Percentiles rank a stretch among this genome's conserved stretches.
phyloP scores from a whole-genome alignment of 2,329 filamentous ascomycete genomes.

The Rhinocladiella similis region DNA sequence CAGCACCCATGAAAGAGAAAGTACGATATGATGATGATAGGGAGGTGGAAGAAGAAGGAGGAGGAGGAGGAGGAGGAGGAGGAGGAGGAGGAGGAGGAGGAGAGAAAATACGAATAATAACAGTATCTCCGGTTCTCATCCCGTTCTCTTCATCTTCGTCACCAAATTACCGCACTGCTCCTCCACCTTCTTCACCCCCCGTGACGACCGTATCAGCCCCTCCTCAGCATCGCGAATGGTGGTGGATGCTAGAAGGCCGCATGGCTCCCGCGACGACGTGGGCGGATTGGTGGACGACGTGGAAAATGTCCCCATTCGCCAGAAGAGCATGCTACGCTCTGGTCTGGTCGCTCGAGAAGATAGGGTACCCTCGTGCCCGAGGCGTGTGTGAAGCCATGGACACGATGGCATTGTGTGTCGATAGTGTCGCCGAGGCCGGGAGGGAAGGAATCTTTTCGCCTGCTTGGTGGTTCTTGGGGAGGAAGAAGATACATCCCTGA shows the following conservation, averaged over 20 bases:
- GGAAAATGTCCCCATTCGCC: constrained; percentile 18
- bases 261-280: constrained; percentile 12
- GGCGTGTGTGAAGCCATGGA: constrained; percentile 19
- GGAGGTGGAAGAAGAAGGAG: no score
- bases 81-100: no score
- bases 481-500: constrained; percentile 17
- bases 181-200: no score
- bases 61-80: no score
- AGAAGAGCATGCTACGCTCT: constrained; percentile 14
- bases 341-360: constrained; percentile 19
- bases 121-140: neutral
- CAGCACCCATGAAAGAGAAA: no score
- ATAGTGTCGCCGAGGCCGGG: constrained; percentile 19
- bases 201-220: neutral
- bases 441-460: constrained; percentile 25
- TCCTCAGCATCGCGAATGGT: constrained; percentile 28
- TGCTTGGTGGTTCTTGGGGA: constrained; percentile 29
- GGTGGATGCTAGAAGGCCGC: constrained; percentile 26
- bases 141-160: neutral
- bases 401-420: constrained; percentile 22
- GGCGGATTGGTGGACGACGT: constrained; percentile 22
- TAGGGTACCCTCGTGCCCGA: constrained; percentile 20
- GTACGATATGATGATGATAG: no score
- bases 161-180: neutral
- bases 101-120: no score